Base-by-base conservation (phyloP, 2,329 filamentous ascomycete genomes). In the Sarocladiaceae sp. region DNA sequence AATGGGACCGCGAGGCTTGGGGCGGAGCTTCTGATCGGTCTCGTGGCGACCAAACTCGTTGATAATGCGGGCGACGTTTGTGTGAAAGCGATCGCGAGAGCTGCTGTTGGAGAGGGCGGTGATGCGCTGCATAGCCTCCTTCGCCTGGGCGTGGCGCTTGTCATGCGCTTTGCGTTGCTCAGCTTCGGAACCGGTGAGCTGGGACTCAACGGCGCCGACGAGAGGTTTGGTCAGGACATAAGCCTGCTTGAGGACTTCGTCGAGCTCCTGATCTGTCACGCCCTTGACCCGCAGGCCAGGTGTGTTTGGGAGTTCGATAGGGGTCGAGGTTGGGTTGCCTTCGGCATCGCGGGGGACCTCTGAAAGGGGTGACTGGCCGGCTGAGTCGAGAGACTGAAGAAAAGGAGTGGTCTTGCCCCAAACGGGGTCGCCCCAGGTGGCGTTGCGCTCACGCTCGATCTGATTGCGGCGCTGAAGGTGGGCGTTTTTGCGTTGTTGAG, bases 41-140 rank as follows among this genome's bases (percentile, higher is more conserved):
- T 84, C 80, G 72, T 98, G 93, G 41, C 93, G 82, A 41, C 93
- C 93, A 58, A 98, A 96, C 3, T 80, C 83, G 48, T 90, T 78
- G 52, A 98, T 77, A 63, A 90, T 94, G 49, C 88, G 82, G 53
- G 82, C 76, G 54, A 91, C 83, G 60, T 96, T 96, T 58, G 86
- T 80, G 53, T 89, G 83, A 54, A 83, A 81, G 43, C 80, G 78
- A 57, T 95, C 88, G 63, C 85, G 84, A 53, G 78, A 82, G 62
- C 79, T 91, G 55, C 81, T 83, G 57, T 94, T 89, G 32, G 76
- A 74, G 45, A 98, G 69, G 33, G 79, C 76, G 1, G 88, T 78
- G 61, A 98, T 96, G 45, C 90, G 83, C 51, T 74, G 69, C 51
- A 98, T 72, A 9, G 89, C 93, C 53, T 85, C 80, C 20, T 81